Evolutionary conservation across 352 stramenopile species (phyloP).

Genomic region (Pythium rhizo-oryzae): DNA sequence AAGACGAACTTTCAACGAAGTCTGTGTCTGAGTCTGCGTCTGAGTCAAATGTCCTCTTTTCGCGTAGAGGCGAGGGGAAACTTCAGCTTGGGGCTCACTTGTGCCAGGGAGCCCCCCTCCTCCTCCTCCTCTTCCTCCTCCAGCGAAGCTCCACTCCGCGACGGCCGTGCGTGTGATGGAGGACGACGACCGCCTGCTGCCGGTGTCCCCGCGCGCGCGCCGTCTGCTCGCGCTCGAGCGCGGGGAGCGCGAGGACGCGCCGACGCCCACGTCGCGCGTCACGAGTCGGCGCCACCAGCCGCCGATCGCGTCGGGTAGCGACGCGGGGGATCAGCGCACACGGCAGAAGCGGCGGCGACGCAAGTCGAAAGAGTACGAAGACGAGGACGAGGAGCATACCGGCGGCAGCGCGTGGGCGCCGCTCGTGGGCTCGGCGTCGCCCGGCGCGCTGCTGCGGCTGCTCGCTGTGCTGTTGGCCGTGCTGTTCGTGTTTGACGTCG

Average conservation of each 20-base stretch:
- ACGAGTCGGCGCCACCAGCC: background rate
- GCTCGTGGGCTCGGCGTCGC: conserved; percentile 1
- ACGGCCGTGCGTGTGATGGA: background rate
- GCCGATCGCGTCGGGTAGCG: background rate
- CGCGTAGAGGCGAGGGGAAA: background rate
- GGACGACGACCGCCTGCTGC: background rate
- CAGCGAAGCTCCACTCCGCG: background rate
- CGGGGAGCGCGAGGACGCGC: background rate
- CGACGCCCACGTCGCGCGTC: background rate
- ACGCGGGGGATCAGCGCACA: background rate
- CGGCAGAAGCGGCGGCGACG: background rate
- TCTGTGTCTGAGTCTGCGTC: conserved; percentile 14
- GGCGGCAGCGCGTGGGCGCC: background rate
- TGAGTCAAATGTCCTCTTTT: background rate
- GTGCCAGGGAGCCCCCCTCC: background rate
- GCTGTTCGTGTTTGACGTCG: conserved; percentile 19
- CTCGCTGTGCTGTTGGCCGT: conserved; percentile 8
- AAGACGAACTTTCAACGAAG: background rate
- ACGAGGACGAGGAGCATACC: background rate
- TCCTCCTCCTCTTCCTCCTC: background rate
- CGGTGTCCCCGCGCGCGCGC: conserved; percentile 5
- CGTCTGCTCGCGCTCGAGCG: conserved; percentile 3
- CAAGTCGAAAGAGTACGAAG: background rate
- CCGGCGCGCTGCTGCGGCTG: conserved; percentile 12
- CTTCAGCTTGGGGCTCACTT: background rate